A percentile compares a stretch with the other conserved stretches of the same genome.
Conservation (phyloP, 2,329 filamentous ascomycete genomes). For the Fusarium nodosum region DNA sequence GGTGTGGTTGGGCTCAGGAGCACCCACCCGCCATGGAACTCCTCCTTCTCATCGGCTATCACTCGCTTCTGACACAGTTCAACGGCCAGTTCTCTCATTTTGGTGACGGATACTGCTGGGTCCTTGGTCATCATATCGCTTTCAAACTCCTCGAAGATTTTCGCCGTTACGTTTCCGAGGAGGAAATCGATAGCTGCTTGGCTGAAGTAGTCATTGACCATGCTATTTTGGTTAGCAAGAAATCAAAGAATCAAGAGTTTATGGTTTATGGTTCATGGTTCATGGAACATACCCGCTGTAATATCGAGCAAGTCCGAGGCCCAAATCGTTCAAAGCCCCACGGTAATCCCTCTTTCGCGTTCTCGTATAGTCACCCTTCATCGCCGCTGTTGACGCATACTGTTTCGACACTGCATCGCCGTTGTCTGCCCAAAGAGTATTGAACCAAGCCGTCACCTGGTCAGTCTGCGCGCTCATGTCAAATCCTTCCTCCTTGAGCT, state of each 20-base stretch:
- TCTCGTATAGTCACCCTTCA: slow-evolving; percentile 97
- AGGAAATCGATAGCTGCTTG: slow-evolving; percentile 96
- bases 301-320: slow-evolving; percentile 84
- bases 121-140: slow-evolving; percentile 93
- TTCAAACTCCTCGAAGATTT: slow-evolving; percentile 95
- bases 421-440: slow-evolving; percentile 96
- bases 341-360: slow-evolving; percentile 91
- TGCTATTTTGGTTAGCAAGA: slow-evolving; percentile 68
- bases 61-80: slow-evolving; percentile 90
- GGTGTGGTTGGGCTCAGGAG: slow-evolving; percentile 80
- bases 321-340: slow-evolving; percentile 91
- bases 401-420: slow-evolving; percentile 96
- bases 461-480: slow-evolving; percentile 81
- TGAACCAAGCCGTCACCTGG: slow-evolving; percentile 91
- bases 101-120: slow-evolving; percentile 86
- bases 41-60: slow-evolving; percentile 84
- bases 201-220: slow-evolving; percentile 97
- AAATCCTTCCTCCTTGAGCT: slow-evolving; percentile 82
- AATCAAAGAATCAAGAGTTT: not conserved
- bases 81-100: slow-evolving; percentile 88
- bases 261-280: not conserved
- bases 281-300: slow-evolving; percentile 70
- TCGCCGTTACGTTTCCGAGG: slow-evolving; percentile 85
- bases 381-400: slow-evolving; percentile 93
- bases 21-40: slow-evolving; percentile 91